Evolutionary conservation across 2,329 filamentous ascomycete genomes (phyloP), one percentile per base, ranked within the genome.

Genomic region (Claviceps sp.): DNA sequence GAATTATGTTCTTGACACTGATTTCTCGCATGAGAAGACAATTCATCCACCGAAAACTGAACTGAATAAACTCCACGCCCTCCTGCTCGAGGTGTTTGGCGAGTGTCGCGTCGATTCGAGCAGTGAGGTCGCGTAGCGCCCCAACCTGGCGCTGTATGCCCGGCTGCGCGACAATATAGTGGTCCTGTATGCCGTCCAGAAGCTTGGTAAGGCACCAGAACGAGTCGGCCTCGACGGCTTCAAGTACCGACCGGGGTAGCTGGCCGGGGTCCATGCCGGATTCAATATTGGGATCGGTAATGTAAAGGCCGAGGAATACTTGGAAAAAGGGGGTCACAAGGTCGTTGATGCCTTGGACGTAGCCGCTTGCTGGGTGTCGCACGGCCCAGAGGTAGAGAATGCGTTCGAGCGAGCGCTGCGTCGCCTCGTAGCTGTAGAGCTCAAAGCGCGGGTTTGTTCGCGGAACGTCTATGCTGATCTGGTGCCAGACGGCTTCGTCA

Each of bases 41-140:
- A 63, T 98, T 98, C 93, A 98, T 98, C 93, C 93, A 98, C 52
- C 93, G 79, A 66, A 98, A 98, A 68, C 89, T 96, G 70, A 98
- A 98, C 65, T 98, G 93, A 62, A 98, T 98, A 63, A 98, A 98
- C 65, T 98, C 93, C 30, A 98, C 89, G 36, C 89, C 85, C 67
- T 97, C 89, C 24, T 79, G 79, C 64, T 96, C 89, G 42, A 98
- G 75, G 65, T 98, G 93, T 60, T 87, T 93, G 3, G 90, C 88
- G 47, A 98, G 72, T 3, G 77, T 78, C 30, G 80, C 79, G 65
- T 97, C 91, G 58, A 98, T 98, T 52, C 93, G 78, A 50, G 87
- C 85, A 1, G 91, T 96, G 38, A 98, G 77, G 66, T 98, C 91
- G 55, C 89, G 82, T 55, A 98, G 72, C 40, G 89, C 88, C 37